Evolutionary conservation across 164 flowering plant genomes (phyloP), one percentile per base, ranked within the genome.

Genomic region (Kingdonia uniflora): DNA sequence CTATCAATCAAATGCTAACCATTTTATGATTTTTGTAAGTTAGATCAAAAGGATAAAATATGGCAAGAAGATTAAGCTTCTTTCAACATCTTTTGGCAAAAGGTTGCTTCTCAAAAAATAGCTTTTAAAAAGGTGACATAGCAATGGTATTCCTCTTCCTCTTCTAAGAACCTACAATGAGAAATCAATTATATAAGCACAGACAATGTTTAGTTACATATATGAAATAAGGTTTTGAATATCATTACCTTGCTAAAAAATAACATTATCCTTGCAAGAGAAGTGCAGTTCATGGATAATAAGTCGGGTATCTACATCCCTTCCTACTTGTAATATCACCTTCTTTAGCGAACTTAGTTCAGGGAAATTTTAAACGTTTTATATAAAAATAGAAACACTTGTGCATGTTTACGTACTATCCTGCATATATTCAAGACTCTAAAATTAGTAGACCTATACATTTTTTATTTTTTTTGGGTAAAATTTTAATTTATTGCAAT

Each of bases 201-300:
- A 8, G 35, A 53, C 57, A 19, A 1, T 12, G 25, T 21, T n/a
- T 5, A 29, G 19, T 16, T 41, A 48, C 14, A 19, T 7, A 48
- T 41, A 22, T 20, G 20, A 6, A 51, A 14, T 1, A 40, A 24
- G 16, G 7, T 10, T 6, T 16, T 59, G 4, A 22, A 16, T n/a
- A 40, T 39, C 21, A 29, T 25, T 73, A 91, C 96, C 96, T 84
- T 86, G 66, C 70, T 62, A 65, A 65, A 92, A 91, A 62, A 87
- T 77, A n/a, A 82, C 91, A 37, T 71, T 51, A 13, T 76, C 16
- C 66, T 79, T 14, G 79, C 29, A 14, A 89, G 72, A 52, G 95
- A 78, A 56, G 95, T 82, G 56, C 97, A 89, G 53, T 78, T 84
- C 60, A 94, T 29, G 1, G 75, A 35, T 50, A 94, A 49, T 8